These are phyloP conservation scores for Platanthera guangdongensis DNA, from an alignment of 106 monocot species.

Conservation along the genomic window DNA sequence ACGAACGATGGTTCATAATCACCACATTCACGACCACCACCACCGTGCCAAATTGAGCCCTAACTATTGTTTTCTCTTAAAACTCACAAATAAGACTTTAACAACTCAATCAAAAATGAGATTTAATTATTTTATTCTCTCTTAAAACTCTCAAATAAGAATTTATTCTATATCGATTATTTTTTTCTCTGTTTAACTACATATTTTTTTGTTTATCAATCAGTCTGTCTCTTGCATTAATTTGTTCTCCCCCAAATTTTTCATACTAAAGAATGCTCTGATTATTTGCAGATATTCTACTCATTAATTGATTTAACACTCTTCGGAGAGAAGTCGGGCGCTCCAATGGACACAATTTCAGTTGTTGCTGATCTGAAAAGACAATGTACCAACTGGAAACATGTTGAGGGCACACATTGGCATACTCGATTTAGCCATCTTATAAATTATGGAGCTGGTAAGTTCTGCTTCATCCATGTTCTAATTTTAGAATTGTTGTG, in stretches of 20 bases:
- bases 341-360: conserved; percentile 31
- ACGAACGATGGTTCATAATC: too few relatives aligned
- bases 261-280: not conserved
- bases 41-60: too few relatives aligned
- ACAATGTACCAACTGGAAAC: conserved; percentile 62
- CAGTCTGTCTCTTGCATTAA: not conserved
- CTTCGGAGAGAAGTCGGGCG: conserved; percentile 50
- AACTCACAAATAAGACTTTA: too few relatives aligned
- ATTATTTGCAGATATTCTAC: conserved; percentile 57
- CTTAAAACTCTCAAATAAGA: too few relatives aligned
- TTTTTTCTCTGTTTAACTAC: too few relatives aligned
- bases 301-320: conserved; percentile 63
- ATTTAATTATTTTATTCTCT: too few relatives aligned
- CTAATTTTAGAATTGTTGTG: too few relatives aligned
- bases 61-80: too few relatives aligned
- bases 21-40: too few relatives aligned
- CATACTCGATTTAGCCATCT: conserved; percentile 86
- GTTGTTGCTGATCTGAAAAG: conserved; percentile 57
- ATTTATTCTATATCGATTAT: too few relatives aligned
- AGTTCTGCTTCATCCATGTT: not conserved
- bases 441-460: conserved; percentile 90
- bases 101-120: too few relatives aligned
- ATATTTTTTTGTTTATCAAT: too few relatives aligned
- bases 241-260: not conserved
- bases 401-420: conserved; percentile 88